Base-by-base conservation (phyloP, 192 early-diverging fungal species). In the Gamsiella multidivaricata region DNA sequence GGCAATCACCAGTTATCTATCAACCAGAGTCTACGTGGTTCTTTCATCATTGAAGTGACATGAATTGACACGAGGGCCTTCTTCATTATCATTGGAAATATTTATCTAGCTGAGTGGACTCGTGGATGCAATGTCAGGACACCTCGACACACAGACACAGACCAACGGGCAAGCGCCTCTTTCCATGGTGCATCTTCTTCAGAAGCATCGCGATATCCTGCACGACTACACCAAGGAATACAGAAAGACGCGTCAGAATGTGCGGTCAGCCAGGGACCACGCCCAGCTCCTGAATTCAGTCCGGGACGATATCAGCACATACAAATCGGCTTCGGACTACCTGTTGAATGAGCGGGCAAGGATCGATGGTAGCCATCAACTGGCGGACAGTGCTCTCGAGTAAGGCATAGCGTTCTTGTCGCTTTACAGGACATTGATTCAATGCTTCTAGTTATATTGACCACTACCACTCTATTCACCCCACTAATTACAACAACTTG, bases 141-240 rank as follows among this genome's bases (percentile, higher is more conserved):
- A 81, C 45, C 64, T 94, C 15, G 92, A 93, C 53, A 69, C 80
- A 62, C 74, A 67, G 32, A 50, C 65, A 45, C 74, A 78, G 31
- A 79, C 73, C 28, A 62, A 69, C 12, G 65, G 76, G 2, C 85
- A 88, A 12, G 83, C 85, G 6, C 91, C 86, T 28, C 79, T 88
- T n/a, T 84, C 88, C 23, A 90, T 89, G 84, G 82, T 90, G 43
- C 92, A 93, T 64, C 82, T 91, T 72, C 70, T 94, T 0, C 90
- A 93, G 70, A 69, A 91, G 34, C 92, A 94, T 60, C 82, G 89
- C 25, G 91, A 94, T 54, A 94, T 92, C 42, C 75, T 91, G 9
- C 93, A 90, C 58, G 91, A 94, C 61, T 93, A 90, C 68, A 86
- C 84, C n/a, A 91, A 88, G 54, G 93, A 94, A 61, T 93, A 91